Evolutionary conservation across 2,329 filamentous ascomycete genomes (phyloP).

Genomic region (Atkinsonella hypoxylon): DNA sequence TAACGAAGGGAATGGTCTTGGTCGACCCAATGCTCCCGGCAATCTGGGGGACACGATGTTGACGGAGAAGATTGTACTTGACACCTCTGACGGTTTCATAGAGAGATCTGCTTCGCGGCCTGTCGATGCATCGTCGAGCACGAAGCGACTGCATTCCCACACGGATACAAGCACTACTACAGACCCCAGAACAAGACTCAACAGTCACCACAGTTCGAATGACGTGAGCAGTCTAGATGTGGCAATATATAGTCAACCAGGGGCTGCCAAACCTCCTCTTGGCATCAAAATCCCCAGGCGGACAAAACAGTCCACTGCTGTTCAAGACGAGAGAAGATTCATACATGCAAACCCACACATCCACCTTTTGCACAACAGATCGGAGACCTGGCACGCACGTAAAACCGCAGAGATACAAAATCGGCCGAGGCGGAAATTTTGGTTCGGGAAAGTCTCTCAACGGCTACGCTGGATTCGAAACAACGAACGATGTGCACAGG

Average conservation of each 20-base stretch:
- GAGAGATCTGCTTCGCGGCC: too few relatives aligned
- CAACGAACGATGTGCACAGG: conserved; percentile 11
- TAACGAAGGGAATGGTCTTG: not conserved
- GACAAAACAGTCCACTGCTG: not conserved
- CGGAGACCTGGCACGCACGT: conserved; percentile 31
- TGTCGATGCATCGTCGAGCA: too few relatives aligned
- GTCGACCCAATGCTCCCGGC: not conserved
- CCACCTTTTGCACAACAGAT: conserved; percentile 31
- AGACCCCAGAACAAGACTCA: not conserved
- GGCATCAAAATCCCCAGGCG: conserved; percentile 10
- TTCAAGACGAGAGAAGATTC: conserved; percentile 24
- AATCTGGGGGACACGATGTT: not conserved
- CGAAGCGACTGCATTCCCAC: too few relatives aligned
- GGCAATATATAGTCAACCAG: conserved; percentile 26
- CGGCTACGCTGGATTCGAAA: conserved; percentile 23
- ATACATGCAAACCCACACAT: conserved; percentile 38
- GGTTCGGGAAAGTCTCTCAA: conserved; percentile 33
- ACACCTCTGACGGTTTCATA: not conserved
- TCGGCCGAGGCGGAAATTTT: conserved; percentile 37
- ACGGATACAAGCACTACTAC: too few relatives aligned
- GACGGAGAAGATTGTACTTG: not conserved
- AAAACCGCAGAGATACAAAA: conserved; percentile 38
- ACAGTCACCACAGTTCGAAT: not conserved
- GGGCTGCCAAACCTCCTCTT: conserved; percentile 12
- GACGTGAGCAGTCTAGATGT: conserved; percentile 22